Conservation (phyloP, 495 filamentous ascomycete species). For the Amniculicola lignicola region DNA sequence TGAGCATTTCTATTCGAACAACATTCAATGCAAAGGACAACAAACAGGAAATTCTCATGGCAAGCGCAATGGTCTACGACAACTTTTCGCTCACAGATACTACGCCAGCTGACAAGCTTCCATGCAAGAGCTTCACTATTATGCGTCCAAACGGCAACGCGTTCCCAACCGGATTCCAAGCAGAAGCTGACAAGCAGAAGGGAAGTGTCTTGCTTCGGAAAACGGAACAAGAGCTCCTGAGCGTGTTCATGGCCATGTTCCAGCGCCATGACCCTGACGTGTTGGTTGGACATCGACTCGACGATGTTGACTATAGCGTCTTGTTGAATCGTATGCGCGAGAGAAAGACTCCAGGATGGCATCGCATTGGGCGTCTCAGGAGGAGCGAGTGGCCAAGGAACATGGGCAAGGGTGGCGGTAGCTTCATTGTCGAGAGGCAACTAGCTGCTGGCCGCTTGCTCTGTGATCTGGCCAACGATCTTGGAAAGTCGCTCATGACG, state of each 20-base stretch:
- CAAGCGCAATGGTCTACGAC: conserved; percentile 87
- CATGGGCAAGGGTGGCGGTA: conserved; percentile 77
- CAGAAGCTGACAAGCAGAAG: conserved; percentile 63
- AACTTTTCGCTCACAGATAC: conserved; percentile 85
- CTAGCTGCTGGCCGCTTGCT: conserved; percentile 83
- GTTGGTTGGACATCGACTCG: conserved; percentile 89
- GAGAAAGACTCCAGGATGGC: conserved; percentile 89
- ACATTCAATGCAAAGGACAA: conserved; percentile 88
- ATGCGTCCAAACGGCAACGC: conserved; percentile 73
- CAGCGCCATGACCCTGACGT: conserved; percentile 90
- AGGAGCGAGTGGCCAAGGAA: conserved; percentile 83
- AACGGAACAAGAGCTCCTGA: conserved; percentile 75
- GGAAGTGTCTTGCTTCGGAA: conserved; percentile 75
- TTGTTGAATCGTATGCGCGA: conserved; percentile 83
- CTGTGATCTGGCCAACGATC: conserved; percentile 93
- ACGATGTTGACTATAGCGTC: conserved; percentile 93
- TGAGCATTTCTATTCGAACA: conserved; percentile 89
- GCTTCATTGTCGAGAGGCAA: conserved; percentile 89
- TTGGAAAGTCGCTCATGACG: conserved; percentile 94
- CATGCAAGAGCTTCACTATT: conserved; percentile 85
- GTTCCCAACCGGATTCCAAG: conserved; percentile 84
- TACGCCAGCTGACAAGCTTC: conserved; percentile 79
- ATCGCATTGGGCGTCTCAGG: conserved; percentile 80
- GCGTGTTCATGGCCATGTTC: conserved; percentile 82
- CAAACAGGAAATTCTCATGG: conserved; percentile 90